A percentile compares a stretch with the other conserved stretches of the same genome.
phyloP scores from a whole-genome alignment of 2,329 filamentous ascomycete genomes.

The Colletotrichum cereale region DNA sequence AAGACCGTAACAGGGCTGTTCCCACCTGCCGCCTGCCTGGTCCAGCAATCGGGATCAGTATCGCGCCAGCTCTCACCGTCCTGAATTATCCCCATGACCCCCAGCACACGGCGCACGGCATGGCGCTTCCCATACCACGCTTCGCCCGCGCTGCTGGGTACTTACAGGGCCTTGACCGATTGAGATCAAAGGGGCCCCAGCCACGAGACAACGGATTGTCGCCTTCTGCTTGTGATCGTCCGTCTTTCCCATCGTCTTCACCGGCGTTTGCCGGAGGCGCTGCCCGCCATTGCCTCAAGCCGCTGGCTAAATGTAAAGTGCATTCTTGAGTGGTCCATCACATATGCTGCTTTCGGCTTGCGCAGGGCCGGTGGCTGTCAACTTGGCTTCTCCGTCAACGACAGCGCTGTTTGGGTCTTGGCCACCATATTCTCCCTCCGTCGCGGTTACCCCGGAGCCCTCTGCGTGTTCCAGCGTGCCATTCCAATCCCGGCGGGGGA shows the following conservation, averaged over 20 bases:
- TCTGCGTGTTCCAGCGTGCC: background rate
- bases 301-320: slow-evolving; percentile 6
- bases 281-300: background rate
- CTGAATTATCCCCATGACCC: background rate
- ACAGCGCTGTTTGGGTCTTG: slow-evolving; percentile 5
- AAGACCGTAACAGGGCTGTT: slow-evolving; percentile 17
- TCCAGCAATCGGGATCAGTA: background rate
- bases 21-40: slow-evolving; percentile 12
- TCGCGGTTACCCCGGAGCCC: background rate
- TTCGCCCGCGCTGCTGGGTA: slow-evolving; percentile 13
- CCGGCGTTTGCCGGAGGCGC: slow-evolving; percentile 4
- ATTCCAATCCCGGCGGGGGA: background rate
- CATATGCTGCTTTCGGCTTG: slow-evolving; percentile 8
- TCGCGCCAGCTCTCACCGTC: slow-evolving; percentile 14
- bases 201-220: background rate
- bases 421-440: slow-evolving; percentile 13
- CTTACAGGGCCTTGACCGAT: slow-evolving; percentile 18
- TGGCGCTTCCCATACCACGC: background rate
- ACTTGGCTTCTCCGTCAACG: slow-evolving; percentile 9
- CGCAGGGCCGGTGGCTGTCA: slow-evolving; percentile 25
- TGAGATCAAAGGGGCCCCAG: slow-evolving; percentile 23
- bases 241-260: background rate
- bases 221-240: background rate
- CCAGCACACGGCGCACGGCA: slow-evolving; percentile 2
- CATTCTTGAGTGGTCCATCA: slow-evolving; percentile 3